These are phyloP conservation scores for Phytopythium mirpurense DNA, from an alignment of 352 stramenopile species.

Conservation along the genomic window DNA sequence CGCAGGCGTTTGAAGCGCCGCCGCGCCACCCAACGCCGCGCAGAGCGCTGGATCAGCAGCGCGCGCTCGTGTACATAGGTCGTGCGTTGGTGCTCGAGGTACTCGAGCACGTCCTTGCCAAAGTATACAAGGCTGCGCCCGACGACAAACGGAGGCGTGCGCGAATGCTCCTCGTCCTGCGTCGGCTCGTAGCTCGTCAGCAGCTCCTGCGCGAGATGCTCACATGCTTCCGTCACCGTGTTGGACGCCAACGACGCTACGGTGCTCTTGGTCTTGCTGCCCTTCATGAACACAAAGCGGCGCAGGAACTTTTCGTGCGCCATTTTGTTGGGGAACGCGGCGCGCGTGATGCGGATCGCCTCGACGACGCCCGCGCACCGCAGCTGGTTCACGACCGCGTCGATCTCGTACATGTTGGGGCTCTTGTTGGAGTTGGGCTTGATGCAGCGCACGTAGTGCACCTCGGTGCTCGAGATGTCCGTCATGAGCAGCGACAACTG, in stretches of 20 bases:
- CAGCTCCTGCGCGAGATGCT: conserved; percentile 45
- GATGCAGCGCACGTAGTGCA: conserved; percentile 90
- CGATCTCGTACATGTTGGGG: conserved; percentile 77
- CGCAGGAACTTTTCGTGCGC: conserved; percentile 86
- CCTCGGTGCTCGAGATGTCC: conserved; percentile 81
- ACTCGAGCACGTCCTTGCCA: conserved; percentile 89
- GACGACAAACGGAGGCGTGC: conserved; percentile 59
- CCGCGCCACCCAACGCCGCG: conserved; percentile 46
- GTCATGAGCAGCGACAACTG: conserved; percentile 83
- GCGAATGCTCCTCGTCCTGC: conserved; percentile 24
- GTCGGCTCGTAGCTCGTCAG: conserved; percentile 33
- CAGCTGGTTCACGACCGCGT: conserved; percentile 81
- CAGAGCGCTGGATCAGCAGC: conserved; percentile 52
- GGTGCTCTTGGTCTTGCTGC: conserved; percentile 17
- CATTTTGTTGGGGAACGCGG: conserved; percentile 93
- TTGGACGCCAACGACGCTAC: conserved; percentile 16
- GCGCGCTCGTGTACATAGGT: conserved; percentile 68
- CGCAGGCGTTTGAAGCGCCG: conserved; percentile 44
- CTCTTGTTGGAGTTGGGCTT: conserved; percentile 88
- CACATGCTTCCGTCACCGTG: conserved; percentile 59
- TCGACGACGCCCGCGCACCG: conserved; percentile 88
- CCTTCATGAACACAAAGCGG: conserved; percentile 75
- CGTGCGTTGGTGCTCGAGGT: conserved; percentile 75
- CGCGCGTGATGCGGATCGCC: conserved; percentile 87
- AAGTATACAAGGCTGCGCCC: conserved; percentile 93